These are phyloP conservation scores for Pythium volutum DNA, from an alignment of 352 stramenopile genomes.

Conservation along the genomic window DNA sequence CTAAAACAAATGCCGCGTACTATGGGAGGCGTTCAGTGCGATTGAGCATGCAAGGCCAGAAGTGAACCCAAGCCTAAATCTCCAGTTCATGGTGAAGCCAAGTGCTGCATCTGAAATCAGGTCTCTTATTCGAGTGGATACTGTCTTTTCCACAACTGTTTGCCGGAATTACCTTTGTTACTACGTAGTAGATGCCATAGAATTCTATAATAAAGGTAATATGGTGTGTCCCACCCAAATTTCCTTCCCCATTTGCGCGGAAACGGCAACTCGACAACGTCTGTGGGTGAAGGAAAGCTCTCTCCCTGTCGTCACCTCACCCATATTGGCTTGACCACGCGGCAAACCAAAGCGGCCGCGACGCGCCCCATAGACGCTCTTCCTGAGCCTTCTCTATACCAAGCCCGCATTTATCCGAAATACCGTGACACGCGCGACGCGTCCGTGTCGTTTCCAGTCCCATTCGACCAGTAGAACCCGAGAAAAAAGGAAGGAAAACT, in stretches of 20 bases:
- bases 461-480: not conserved
- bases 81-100: not conserved
- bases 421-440: not conserved
- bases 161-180: not conserved
- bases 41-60: too few species aligned
- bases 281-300: not conserved
- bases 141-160: not conserved
- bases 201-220: constrained; percentile 5
- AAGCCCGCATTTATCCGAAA: not conserved
- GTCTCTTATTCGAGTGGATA: constrained; percentile 16
- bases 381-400: not conserved
- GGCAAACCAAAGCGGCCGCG: not conserved
- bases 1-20: too few species aligned
- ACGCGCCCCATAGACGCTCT: not conserved
- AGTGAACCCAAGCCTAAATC: not conserved
- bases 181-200: constrained; percentile 1
- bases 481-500: not conserved
- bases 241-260: constrained; percentile 3
- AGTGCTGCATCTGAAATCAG: constrained; percentile 8
- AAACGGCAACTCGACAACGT: constrained; percentile 21
- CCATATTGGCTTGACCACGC: not conserved
- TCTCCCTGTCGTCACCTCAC: not conserved
- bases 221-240: constrained; percentile 9
- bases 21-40: too few species aligned
- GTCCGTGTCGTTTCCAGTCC: not conserved